A percentile compares a stretch with the other conserved stretches of the same genome.
phyloP scores from a whole-genome alignment of 306 rosid genomes.

The Nissolia schottii region DNA sequence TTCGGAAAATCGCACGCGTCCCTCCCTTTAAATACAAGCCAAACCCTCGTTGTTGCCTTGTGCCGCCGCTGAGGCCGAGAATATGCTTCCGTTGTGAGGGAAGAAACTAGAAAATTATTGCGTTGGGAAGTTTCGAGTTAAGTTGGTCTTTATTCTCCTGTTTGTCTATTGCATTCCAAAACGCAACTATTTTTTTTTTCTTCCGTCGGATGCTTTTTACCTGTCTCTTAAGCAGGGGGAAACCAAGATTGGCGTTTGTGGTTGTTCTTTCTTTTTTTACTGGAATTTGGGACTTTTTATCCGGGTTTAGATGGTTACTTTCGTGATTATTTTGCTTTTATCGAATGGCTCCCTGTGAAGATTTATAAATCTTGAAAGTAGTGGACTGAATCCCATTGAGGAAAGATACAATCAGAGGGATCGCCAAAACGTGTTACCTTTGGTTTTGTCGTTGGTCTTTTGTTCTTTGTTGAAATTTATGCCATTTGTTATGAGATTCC shows the following conservation, averaged over 20 bases:
- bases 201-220: neutral
- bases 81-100: neutral
- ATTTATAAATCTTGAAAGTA: conserved; percentile 37
- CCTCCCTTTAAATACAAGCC: conserved; percentile 1
- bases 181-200: too few relatives aligned
- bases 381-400: conserved; percentile 56
- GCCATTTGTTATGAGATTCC: too few relatives aligned
- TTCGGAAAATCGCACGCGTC: neutral
- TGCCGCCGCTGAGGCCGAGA: neutral
- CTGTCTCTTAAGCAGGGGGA: too few relatives aligned
- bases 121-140: neutral
- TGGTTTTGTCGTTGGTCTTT: neutral
- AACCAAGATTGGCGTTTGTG: too few relatives aligned
- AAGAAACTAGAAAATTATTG: neutral
- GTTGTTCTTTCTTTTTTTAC: too few relatives aligned
- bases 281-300: neutral
- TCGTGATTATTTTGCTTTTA: too few relatives aligned
- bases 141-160: neutral
- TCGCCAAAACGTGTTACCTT: neutral
- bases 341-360: conserved; percentile 33
- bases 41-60: neutral
- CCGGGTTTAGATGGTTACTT: neutral
- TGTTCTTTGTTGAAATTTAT: neutral
- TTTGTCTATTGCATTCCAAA: neutral
- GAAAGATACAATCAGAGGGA: conserved; percentile 50